Base-by-base conservation (phyloP, 164 flowering plant species). In the Magnolia kwangsiensis region DNA sequence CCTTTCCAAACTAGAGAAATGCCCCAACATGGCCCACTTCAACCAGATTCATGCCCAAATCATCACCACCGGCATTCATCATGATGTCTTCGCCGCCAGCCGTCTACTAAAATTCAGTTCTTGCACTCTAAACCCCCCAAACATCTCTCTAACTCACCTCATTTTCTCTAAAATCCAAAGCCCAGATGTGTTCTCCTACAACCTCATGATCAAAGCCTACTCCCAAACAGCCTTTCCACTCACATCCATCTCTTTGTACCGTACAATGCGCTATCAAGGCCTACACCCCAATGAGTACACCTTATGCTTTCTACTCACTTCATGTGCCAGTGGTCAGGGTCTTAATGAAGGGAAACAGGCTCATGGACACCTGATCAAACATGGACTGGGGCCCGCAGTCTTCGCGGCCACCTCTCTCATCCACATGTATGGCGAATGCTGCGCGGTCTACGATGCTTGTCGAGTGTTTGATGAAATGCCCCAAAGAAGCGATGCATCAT, bases 231-330 rank as follows among this genome's bases (percentile, higher is more conserved):
- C 77, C 71, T 1, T 16, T 55, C 76, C 82, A 3, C 63, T 58
- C 10, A 18, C 10, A 21, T 73, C 77, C 58, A 8, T 80, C 50
- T 18, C 58, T 14, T 69, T 80, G 23, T 80, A 77, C 67, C 74
- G 51, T 4, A 69, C 69, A 3, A 61, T 80, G 79, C 71, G 77
- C 69, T 23, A 49, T 31, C 77, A 69, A 69, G 71, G 76, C 24
- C 77, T 74, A 14, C 58, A 13, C 45, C 73, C 82, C 21, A 80
- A 76, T 76, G 82, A 77, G 65, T 80, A 80, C 76, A 80, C 79
- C 61, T 73, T 76, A 31, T 80, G 79, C 74, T 80, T 80, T 77
- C 66, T 80, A n/a, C 72, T 80, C 67, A 73, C 74, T 45, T 68
- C 74, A 50, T 79, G 78, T 76, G 78, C 78, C 61, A 55, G 50